phyloP scores from a whole-genome alignment of 208 protist genomes.

The Acanthamoeba healyi region DNA sequence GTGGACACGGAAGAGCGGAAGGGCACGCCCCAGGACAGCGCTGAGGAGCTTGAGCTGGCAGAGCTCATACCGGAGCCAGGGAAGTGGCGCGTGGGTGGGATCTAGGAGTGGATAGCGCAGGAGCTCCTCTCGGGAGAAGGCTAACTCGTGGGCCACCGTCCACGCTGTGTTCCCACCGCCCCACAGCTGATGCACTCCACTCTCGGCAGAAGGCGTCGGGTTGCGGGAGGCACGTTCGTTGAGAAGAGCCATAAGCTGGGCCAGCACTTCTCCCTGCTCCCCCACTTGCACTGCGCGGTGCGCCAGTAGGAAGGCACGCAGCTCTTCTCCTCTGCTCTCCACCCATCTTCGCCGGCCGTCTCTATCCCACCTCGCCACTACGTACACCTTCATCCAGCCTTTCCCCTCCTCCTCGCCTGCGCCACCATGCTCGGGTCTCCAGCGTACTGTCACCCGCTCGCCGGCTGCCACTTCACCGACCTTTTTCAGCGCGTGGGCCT shows the following conservation, averaged over 20 bases:
- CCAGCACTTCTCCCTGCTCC: not conserved
- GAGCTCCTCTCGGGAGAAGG: not conserved
- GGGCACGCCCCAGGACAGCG: not conserved
- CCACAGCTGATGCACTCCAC: not conserved
- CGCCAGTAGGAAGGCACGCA: not conserved
- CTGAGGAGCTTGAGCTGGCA: not conserved
- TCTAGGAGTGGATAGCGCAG: not conserved
- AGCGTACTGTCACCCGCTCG: not conserved
- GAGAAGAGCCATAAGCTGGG: not conserved
- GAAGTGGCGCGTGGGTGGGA: not conserved
- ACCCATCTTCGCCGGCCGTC: not conserved
- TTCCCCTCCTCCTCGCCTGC: not conserved
- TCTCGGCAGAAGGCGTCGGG: not conserved
- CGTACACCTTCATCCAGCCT: not conserved
- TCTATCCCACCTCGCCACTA: not conserved
- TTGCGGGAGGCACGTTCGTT: not conserved
- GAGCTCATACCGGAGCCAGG: not conserved
- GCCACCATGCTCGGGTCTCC: not conserved
- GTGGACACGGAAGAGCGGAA: not conserved
- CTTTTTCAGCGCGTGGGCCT: not conserved
- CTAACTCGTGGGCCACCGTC: not conserved
- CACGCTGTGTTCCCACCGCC: not conserved
- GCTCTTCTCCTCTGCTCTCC: not conserved
- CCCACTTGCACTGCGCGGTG: not conserved
- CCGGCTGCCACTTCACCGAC: not conserved